Conservation (phyloP, 495 filamentous ascomycete species). For the Aspergillus cristatus region DNA sequence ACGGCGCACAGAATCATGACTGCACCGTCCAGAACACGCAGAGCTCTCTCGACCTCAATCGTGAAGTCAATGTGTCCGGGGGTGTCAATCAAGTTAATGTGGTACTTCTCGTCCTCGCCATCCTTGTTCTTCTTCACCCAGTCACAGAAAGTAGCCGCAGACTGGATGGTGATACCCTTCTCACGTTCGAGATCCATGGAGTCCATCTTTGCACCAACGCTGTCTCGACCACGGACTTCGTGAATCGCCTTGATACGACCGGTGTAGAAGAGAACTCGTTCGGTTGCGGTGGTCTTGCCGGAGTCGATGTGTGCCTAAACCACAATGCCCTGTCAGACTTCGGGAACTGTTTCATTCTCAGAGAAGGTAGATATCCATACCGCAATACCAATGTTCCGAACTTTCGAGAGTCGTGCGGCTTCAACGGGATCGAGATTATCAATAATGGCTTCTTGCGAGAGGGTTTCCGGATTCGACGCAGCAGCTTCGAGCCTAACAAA, state of each 20-base stretch:
- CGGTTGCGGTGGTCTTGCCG: slow-evolving; percentile 95
- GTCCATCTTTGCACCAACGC: slow-evolving; percentile 98
- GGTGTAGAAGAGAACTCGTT: slow-evolving; percentile 97
- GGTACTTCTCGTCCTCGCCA: slow-evolving; percentile 77
- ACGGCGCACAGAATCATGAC: slow-evolving; percentile 99
- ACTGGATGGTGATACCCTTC: slow-evolving; percentile 98
- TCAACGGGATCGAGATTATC: slow-evolving; percentile 68
- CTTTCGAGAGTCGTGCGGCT: slow-evolving; percentile 60
- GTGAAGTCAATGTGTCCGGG: slow-evolving; percentile 99
- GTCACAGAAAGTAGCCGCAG: slow-evolving; percentile 94
- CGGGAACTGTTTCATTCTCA: background rate
- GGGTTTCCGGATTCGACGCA: slow-evolving; percentile 44
- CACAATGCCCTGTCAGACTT: slow-evolving; percentile 6
- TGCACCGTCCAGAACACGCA: slow-evolving; percentile 93
- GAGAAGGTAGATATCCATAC: slow-evolving; percentile 37
- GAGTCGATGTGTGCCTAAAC: slow-evolving; percentile 92
- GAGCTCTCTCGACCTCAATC: slow-evolving; percentile 94
- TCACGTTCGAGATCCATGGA: slow-evolving; percentile 98
- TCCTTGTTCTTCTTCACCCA: slow-evolving; percentile 77
- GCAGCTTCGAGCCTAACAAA: slow-evolving; percentile 51
- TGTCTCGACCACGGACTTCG: slow-evolving; percentile 92
- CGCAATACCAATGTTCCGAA: slow-evolving; percentile 98
- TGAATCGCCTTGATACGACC: slow-evolving; percentile 95
- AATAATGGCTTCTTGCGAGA: slow-evolving; percentile 62
- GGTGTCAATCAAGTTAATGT: slow-evolving; percentile 98